Evolutionary conservation across 805 yeast species (phyloP), one percentile per base, ranked within the genome.

Genomic region (Kluyveromyces wickerhamii): DNA sequence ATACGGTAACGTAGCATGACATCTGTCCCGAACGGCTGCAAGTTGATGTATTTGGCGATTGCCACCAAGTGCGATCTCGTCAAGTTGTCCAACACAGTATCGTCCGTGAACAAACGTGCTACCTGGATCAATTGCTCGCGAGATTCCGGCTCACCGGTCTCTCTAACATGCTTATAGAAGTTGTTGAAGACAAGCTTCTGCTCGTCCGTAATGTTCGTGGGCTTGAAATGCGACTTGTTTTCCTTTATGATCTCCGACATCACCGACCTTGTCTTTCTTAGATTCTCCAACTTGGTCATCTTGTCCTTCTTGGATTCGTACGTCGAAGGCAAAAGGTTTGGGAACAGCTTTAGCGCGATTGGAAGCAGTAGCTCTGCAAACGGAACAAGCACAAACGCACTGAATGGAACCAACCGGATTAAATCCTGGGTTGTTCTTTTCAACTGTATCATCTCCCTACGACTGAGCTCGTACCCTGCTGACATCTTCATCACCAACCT

Each of bases 291-390:
- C 51, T 78, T 78, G 48, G 77, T 71, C 41, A 72, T 77, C 46
- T 69, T 74, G 37, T 76, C 82, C 27, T 63, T 65, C 37, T 66
- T 67, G 10, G 82, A 72, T 57, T 81, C 86, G 59, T 85, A 89
- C 4, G 98, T 92, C 21, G 96, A 86, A 5, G 98, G 98, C 37
- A 89, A 69, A 49, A 89, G 60, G 56, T 85, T 85, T 53, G 98
- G 98, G 76, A 92, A 89, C n/a, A 89, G 41, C 60, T 83, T 84
- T 41, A 89, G 64, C 2, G 96, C 96, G 25, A 89, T 60, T 0
- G 98, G 98, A 32, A 89, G 66, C 44, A 89, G 66, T 35, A 89
- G 65, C 61, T 89, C 98, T 3, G 97, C 97, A 64, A 89, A 89
- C 27, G 98, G 98, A 30, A 89, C 77, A 37, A 89, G 59, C 13